phyloP scores from a whole-genome alignment of 116 monocot genomes.

The Cymodocea nodosa region DNA sequence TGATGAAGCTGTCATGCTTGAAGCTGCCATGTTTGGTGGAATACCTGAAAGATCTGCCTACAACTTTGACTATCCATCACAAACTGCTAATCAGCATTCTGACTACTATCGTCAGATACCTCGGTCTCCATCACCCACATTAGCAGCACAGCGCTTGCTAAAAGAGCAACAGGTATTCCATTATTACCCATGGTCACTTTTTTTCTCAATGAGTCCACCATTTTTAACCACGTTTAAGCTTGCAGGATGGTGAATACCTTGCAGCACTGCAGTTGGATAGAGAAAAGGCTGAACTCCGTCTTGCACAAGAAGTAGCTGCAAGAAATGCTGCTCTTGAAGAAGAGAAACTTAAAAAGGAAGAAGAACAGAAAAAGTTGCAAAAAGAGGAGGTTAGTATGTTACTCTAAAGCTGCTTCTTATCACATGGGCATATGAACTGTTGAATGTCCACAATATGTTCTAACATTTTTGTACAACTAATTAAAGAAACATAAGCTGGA shows the following conservation, averaged over 20 bases:
- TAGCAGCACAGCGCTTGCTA: conserved; percentile 69
- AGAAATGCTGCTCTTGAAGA: conserved; percentile 57
- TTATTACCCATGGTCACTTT: conserved; percentile 1
- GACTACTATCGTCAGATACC: conserved; percentile 24
- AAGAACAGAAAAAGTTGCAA: conserved; percentile 35
- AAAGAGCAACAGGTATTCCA: conserved; percentile 82
- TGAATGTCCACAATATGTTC: neutral
- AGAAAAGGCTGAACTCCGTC: conserved; percentile 68
- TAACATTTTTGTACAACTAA: neutral
- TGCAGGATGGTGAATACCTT: conserved; percentile 94
- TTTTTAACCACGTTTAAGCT: neutral
- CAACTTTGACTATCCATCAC: conserved; percentile 3
- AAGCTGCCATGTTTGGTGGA: conserved; percentile 97
- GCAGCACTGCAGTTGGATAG: conserved; percentile 79
- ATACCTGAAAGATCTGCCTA: conserved; percentile 43
- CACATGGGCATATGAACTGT: neutral
- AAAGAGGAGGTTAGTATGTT: conserved; percentile 64
- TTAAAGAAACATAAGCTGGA: neutral
- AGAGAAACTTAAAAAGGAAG: conserved; percentile 48
- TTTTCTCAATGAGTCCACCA: neutral
- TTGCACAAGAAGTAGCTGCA: conserved; percentile 52
- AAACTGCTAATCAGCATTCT: conserved; percentile 16
- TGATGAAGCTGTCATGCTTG: conserved; percentile 99
- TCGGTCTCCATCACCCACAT: conserved; percentile 65
- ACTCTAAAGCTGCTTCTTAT: neutral